Evolutionary conservation across 805 yeast genomes (phyloP), one percentile per base, ranked within the genome.

Genomic region (Kodamaea restingae): DNA sequence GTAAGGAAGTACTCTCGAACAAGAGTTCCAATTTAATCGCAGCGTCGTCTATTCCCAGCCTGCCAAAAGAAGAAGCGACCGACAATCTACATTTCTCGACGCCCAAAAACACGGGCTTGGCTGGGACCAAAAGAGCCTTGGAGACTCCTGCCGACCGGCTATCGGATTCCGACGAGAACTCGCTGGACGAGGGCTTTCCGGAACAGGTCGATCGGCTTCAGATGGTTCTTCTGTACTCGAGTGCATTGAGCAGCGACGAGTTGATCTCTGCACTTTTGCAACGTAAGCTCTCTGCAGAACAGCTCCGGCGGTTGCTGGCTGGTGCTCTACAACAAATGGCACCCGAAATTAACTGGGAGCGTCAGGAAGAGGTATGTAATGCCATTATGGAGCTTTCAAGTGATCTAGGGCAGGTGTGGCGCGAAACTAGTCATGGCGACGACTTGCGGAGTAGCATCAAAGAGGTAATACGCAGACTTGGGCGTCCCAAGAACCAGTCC

Each of bases 401-500:
- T 14, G 36, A 37, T 7, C 22, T 32, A 4, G 35, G 26, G 14
- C 20, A 24, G 17, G n/a, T 30, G 11, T 27, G 24, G 24, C 25
- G 25, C 4, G 36, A 33, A 7, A 6, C 37, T 17, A 7, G 20
- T 12, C 18, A 10, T 12, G 32, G 6, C 12, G 32, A 30, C 21
- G 32, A 30, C 21, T 30, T 30, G 12, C 20, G 21, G 21, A 4
- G 26, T 18, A 17, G 15, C 27, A 15, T 18, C 25, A 35, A 35
- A 18, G 38, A 35, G 9, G 15, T 27, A 26, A 18, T 37, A 17
- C 21, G 35, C 36, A 32, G 11, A n/a, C 22, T 12, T 37, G 35
- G 12, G 14, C 32, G 52, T 26, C 56, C 54, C 4, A 44, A 33
- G 33, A 36, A 50, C 40, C 50, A 50, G 34, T 36, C 40, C 10